phyloP scores from a whole-genome alignment of 2,329 filamentous ascomycete genomes.

The Didymella exigua region DNA sequence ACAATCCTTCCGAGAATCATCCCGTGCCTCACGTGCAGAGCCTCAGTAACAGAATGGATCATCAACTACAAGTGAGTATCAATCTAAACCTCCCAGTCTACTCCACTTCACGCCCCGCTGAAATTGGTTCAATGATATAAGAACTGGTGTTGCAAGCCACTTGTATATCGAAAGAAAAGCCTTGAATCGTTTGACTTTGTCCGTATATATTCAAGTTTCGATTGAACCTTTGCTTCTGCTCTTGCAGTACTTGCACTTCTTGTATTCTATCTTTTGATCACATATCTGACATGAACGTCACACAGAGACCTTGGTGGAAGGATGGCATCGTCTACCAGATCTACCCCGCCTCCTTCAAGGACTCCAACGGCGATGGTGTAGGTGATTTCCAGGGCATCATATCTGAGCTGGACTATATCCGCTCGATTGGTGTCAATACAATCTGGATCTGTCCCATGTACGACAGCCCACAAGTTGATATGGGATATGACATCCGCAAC shows the following conservation, averaged over 20 bases:
- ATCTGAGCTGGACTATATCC: slow-evolving; percentile 61
- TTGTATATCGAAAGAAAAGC: slow-evolving; percentile 9
- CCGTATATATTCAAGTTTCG: slow-evolving; percentile 8
- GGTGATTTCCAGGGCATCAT: slow-evolving; percentile 66
- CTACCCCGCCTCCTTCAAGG: slow-evolving; percentile 67
- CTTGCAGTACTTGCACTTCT: slow-evolving; percentile 2
- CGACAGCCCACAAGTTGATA: slow-evolving; percentile 55
- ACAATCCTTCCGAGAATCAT: slow-evolving; percentile 17
- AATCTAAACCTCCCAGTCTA: background rate
- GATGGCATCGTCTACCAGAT: slow-evolving; percentile 66
- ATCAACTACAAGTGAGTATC: slow-evolving; percentile 16
- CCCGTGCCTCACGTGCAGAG: slow-evolving; percentile 6
- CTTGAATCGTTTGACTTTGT: slow-evolving; percentile 15
- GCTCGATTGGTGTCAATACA: slow-evolving; percentile 52
- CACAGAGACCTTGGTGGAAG: slow-evolving; percentile 61
- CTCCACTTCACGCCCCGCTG: background rate
- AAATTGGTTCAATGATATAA: slow-evolving; percentile 7
- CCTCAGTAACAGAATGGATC: slow-evolving; percentile 17
- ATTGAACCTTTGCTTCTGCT: background rate
- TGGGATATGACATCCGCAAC: slow-evolving; percentile 49
- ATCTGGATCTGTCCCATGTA: slow-evolving; percentile 51
- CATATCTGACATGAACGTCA: slow-evolving; percentile 36
- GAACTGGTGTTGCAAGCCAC: slow-evolving; percentile 13
- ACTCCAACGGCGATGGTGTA: slow-evolving; percentile 61
- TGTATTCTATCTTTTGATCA: background rate